phyloP scores from a whole-genome alignment of 75 land plant genomes.

The Pinus taeda region DNA sequence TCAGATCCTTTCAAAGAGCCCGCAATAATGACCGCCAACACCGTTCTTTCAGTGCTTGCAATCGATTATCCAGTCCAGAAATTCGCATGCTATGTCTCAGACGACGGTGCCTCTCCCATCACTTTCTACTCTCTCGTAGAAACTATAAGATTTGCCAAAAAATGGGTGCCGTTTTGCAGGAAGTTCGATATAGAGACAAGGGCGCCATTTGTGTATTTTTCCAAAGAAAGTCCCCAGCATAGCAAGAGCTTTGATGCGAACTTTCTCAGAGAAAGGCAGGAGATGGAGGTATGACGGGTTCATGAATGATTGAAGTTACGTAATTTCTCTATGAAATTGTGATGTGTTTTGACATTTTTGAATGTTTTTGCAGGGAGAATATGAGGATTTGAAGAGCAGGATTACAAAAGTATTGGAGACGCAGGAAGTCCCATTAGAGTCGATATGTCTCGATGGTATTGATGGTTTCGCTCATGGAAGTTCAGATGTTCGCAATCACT shows the following conservation, averaged over 20 bases:
- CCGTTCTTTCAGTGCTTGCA: slow-evolving; percentile 12
- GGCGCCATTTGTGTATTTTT: neutral
- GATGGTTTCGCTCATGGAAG: neutral
- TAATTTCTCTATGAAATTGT: neutral
- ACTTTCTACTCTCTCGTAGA: slow-evolving; percentile 8
- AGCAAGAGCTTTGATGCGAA: neutral
- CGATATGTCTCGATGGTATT: neutral
- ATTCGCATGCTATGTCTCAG: slow-evolving; percentile 18
- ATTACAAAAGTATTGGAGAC: slow-evolving; percentile 3
- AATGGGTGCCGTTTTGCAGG: slow-evolving; percentile 12
- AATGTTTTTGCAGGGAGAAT: neutral
- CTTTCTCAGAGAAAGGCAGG: neutral
- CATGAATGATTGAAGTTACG: neutral
- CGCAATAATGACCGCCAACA: neutral
- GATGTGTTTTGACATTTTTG: neutral
- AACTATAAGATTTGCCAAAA: slow-evolving; percentile 4
- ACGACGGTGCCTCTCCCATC: slow-evolving; percentile 13
- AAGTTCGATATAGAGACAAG: neutral
- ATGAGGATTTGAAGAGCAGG: neutral
- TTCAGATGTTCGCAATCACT: neutral
- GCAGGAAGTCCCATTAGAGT: neutral
- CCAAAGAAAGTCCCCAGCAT: neutral
- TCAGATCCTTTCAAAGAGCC: slow-evolving; percentile 9
- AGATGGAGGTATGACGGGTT: neutral
- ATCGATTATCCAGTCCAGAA: slow-evolving; percentile 19